These are phyloP conservation scores for Trametes cingulata DNA, from an alignment of 768 basidiomycete species.

Conservation along the genomic window DNA sequence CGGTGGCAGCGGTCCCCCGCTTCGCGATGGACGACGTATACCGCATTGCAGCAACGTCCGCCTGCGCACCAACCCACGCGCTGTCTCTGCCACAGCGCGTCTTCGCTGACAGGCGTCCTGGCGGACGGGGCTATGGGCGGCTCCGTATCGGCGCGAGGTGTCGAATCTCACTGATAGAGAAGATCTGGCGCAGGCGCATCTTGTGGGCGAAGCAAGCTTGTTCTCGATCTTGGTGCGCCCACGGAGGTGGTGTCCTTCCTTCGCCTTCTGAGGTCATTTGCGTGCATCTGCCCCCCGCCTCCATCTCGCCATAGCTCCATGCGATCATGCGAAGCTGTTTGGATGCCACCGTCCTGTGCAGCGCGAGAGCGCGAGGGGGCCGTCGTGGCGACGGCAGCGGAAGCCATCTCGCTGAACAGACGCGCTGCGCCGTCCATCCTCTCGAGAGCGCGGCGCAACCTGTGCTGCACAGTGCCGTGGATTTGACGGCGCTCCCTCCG, in stretches of 20 bases:
- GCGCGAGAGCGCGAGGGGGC: not conserved
- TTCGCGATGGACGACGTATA: not conserved
- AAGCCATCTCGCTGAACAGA: not conserved
- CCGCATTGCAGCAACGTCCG: not conserved
- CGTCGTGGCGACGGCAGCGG: not conserved
- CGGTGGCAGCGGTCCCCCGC: not conserved
- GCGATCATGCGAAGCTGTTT: slow-evolving; percentile 8
- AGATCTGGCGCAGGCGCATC: slow-evolving; percentile 13
- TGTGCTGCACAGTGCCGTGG: not conserved
- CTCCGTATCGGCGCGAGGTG: not conserved
- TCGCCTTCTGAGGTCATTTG: not conserved
- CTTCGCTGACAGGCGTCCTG: not conserved
- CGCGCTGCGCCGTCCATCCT: not conserved
- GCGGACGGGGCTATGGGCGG: not conserved
- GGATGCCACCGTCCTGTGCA: slow-evolving; percentile 13
- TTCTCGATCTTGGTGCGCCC: slow-evolving; percentile 8
- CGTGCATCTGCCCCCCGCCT: not conserved
- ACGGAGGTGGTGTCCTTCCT: not conserved
- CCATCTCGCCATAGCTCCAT: slow-evolving; percentile 3
- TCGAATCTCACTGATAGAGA: slow-evolving; percentile 7
- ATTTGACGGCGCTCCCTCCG: too few relatives aligned
- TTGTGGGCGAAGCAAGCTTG: slow-evolving; percentile 7
- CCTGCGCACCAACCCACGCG: slow-evolving; percentile 1
- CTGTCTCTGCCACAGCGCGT: slow-evolving; percentile 1
- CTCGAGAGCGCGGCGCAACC: not conserved